phyloP scores from a whole-genome alignment of 495 filamentous ascomycete genomes.

The Lepidopterella palustris region DNA sequence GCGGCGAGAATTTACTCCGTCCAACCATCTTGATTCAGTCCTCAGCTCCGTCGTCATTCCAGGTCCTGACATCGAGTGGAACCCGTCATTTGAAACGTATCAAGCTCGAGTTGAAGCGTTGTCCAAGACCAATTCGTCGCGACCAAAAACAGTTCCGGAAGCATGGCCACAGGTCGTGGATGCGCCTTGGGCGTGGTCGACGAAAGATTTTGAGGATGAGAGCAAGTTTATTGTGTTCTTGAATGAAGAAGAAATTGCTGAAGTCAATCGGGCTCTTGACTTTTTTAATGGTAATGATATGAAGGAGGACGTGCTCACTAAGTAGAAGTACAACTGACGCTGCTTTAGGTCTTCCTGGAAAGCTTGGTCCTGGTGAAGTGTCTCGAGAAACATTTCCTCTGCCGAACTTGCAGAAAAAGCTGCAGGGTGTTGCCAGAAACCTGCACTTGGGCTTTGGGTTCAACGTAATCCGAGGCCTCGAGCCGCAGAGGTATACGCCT shows the following conservation, averaged over 20 bases:
- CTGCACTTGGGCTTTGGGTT: constrained; percentile 42
- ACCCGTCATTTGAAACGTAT: constrained; percentile 9
- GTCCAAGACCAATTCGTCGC: background rate
- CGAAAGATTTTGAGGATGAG: constrained; percentile 7
- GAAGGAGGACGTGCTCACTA: background rate
- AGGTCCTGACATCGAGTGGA: constrained; percentile 16
- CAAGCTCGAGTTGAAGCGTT: constrained; percentile 1
- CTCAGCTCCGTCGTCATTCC: constrained; percentile 27
- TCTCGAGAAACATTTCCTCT: constrained; percentile 36
- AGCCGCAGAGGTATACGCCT: constrained; percentile 36
- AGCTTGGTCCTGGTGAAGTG: constrained; percentile 2
- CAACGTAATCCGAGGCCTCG: constrained; percentile 45
- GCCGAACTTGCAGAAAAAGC: constrained; percentile 30
- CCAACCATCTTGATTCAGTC: background rate
- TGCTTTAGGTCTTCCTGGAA: background rate
- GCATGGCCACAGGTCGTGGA: constrained; percentile 7
- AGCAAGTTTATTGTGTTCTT: constrained; percentile 3
- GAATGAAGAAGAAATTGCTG: background rate
- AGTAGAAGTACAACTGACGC: no score
- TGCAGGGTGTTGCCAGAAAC: constrained; percentile 30
- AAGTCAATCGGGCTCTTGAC: constrained; percentile 3
- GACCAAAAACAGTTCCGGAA: background rate
- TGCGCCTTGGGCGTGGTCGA: constrained; percentile 10
- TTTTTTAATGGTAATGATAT: constrained; percentile 6
- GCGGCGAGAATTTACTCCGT: background rate